Base-by-base conservation (phyloP, 495 filamentous ascomycete species). In the Thozetella sp. region DNA sequence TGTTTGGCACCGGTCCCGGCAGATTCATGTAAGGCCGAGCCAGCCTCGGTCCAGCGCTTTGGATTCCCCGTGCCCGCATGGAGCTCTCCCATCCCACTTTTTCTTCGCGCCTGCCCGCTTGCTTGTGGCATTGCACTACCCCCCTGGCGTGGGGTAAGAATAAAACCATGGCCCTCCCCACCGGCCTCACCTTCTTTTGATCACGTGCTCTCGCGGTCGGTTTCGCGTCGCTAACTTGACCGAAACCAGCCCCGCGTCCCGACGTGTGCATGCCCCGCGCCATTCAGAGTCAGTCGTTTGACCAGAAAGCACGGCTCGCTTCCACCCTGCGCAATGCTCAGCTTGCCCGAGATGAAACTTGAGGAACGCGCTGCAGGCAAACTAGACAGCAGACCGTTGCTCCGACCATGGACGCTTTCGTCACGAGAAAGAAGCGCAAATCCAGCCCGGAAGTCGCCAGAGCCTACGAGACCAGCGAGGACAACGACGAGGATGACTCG, bases 401-500 rank as follows among this genome's bases (percentile, higher is more conserved):
- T 27, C 46, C 45, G 15, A 61, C 17, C 50, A 80, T 82, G 79
- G 77, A 82, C 53, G 66, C 74, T 37, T 82, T 81, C 59, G 66
- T 81, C 37, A 78, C 71, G 26, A 61, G 74, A 20, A 67, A 63
- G 23, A 82, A 81, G 60, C 69, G 78, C 40, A 81, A 81, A 37
- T 59, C 64, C 13, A 70, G 66, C 54, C 59, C 64, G 22, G 53
- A 51, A n/a, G 10, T 20, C 4, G 50, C 20, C 48, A 20, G 12
- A 51, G 15, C 25, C 51, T 3, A 27, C 25, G 1, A 22, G 22
- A 53, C 11, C n/a, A 55, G 22, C 51, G 40, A 37, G n/a, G 9
- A 54, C 20, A 65, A 62, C 30, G 68, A 74, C 19, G 67, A 62
- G 25, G 73, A 92, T 17, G 90, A 93, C 20, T 88, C 90, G 2